Evolutionary conservation across 306 rosid species (phyloP).

Genomic region (Vicia sativa): DNA sequence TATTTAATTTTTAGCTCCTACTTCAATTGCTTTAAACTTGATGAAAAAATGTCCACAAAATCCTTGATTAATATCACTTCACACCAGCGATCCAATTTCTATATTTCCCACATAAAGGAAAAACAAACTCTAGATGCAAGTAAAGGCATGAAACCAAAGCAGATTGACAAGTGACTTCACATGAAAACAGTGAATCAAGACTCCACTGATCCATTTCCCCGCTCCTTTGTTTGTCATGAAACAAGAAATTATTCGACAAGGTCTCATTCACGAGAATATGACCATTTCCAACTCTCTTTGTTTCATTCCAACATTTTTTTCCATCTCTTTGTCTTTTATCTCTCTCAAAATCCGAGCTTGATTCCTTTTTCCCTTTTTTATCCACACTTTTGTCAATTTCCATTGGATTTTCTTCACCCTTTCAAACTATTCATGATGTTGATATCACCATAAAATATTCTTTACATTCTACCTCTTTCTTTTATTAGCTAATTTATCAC

Average conservation of each 20-base stretch:
- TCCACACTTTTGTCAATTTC: conserved; percentile 36
- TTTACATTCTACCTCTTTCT: conserved; percentile 31
- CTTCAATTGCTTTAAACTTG: background rate
- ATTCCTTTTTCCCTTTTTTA: conserved; percentile 40
- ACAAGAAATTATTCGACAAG: conserved; percentile 53
- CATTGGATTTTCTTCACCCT: conserved; percentile 48
- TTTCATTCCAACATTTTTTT: conserved; percentile 57
- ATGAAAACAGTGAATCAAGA: conserved; percentile 43
- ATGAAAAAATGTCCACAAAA: background rate
- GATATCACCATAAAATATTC: conserved; percentile 53
- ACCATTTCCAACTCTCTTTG: conserved; percentile 68
- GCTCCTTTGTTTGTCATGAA: conserved; percentile 38
- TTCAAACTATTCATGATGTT: conserved; percentile 33
- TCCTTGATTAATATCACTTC: background rate
- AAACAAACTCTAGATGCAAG: background rate
- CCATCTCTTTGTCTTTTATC: conserved; percentile 73
- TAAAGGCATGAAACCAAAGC: conserved; percentile 30
- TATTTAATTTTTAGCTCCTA: no score
- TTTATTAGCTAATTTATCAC: conserved; percentile 32
- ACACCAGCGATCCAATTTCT: background rate
- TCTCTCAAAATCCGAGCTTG: conserved; percentile 76
- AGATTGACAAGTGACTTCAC: conserved; percentile 61
- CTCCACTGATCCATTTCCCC: conserved; percentile 20
- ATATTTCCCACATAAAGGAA: background rate
- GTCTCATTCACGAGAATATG: conserved; percentile 72